Conservation (phyloP, 2,329 filamentous ascomycete genomes). For the Aspergillus nomiae region DNA sequence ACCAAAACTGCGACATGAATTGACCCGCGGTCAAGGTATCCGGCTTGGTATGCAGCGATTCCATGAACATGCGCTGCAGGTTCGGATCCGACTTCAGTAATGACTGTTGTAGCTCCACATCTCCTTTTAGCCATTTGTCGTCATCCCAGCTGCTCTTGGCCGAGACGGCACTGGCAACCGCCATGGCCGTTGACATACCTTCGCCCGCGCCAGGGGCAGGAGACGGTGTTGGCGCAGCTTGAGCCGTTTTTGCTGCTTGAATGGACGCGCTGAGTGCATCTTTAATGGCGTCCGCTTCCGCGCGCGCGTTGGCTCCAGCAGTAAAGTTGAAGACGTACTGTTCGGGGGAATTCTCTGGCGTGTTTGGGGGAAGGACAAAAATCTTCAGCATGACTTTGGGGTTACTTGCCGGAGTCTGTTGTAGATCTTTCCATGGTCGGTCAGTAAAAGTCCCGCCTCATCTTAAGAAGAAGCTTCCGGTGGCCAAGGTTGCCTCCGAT, state of each 20-base stretch:
- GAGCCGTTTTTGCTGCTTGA: slow-evolving; percentile 63
- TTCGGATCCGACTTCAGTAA: slow-evolving; percentile 77
- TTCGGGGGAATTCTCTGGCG: slow-evolving; percentile 49
- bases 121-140: slow-evolving; percentile 72
- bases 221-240: slow-evolving; percentile 37
- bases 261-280: slow-evolving; percentile 79
- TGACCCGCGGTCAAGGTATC: slow-evolving; percentile 76
- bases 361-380: slow-evolving; percentile 66
- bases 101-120: slow-evolving; percentile 83
- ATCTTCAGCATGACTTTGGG: slow-evolving; percentile 94
- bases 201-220: slow-evolving; percentile 40
- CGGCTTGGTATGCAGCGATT: slow-evolving; percentile 79
- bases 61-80: slow-evolving; percentile 82
- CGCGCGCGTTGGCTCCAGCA: slow-evolving; percentile 70
- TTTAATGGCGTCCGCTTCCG: slow-evolving; percentile 83
- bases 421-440: slow-evolving; percentile 65
- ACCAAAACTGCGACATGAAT: slow-evolving; percentile 95
- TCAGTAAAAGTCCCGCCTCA: neutral
- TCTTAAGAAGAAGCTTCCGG: neutral
- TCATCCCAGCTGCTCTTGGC: slow-evolving; percentile 72
- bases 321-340: slow-evolving; percentile 90
- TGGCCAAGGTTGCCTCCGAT: neutral
- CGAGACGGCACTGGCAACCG: slow-evolving; percentile 71
- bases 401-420: slow-evolving; percentile 87
- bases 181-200: slow-evolving; percentile 69